Conservation (phyloP, 108 stramenopile species). For the Heterococcus sp. region DNA sequence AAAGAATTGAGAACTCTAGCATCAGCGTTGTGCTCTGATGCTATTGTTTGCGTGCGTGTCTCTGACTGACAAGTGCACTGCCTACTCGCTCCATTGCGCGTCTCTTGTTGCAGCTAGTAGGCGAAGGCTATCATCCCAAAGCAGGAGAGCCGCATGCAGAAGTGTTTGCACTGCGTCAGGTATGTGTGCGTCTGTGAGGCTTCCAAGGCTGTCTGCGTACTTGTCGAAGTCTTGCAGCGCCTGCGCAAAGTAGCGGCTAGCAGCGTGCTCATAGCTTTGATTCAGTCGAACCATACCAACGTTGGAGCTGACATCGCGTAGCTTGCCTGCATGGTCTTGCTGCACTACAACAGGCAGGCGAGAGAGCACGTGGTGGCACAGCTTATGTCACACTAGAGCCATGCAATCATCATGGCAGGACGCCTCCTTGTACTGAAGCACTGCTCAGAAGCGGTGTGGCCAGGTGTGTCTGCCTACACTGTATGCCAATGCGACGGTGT, state of each 20-base stretch:
- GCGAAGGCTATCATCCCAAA: constrained; percentile 52
- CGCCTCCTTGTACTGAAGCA: constrained; percentile 52
- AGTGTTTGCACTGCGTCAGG: constrained; percentile 8
- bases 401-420: constrained; percentile 55
- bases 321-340: background rate
- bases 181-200: background rate
- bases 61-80: too few relatives aligned
- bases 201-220: background rate
- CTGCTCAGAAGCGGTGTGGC: constrained; percentile 40
- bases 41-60: too few relatives aligned
- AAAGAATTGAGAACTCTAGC: too few relatives aligned
- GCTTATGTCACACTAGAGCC: constrained; percentile 61
- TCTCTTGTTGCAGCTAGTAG: constrained; percentile 27
- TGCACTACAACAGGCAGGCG: constrained; percentile 51
- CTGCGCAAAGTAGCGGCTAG: background rate
- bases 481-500: too few relatives aligned
- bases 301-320: background rate
- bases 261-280: background rate
- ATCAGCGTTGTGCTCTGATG: too few relatives aligned
- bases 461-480: constrained; percentile 15
- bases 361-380: constrained; percentile 37
- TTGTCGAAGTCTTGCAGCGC: background rate
- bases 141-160: constrained; percentile 57
- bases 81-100: too few relatives aligned
- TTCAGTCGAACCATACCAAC: background rate